Percentiles rank a stretch among this genome's conserved stretches.
Conservation (phyloP, 2,329 filamentous ascomycete genomes). For the Lasiodiplodia sp. region DNA sequence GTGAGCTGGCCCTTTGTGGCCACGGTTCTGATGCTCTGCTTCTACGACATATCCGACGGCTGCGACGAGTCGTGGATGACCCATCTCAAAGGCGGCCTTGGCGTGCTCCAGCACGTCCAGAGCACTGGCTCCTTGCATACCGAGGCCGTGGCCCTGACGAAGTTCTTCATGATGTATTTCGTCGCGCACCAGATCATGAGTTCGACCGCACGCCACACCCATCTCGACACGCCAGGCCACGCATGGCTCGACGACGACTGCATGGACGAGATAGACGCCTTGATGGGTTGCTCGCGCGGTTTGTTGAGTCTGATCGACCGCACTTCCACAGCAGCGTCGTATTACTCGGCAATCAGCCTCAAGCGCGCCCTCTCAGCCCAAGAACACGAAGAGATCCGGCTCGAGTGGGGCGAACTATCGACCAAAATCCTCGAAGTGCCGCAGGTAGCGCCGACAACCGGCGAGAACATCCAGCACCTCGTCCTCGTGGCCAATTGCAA, state of each 20-base stretch:
- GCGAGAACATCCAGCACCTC: conserved; percentile 34
- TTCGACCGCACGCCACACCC: conserved; percentile 33
- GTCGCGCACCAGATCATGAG: conserved; percentile 46
- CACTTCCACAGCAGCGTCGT: conserved; percentile 32
- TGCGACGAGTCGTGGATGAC: conserved; percentile 43
- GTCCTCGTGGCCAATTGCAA: conserved; percentile 41
- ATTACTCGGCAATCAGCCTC: conserved; percentile 6
- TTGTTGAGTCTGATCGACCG: conserved; percentile 40
- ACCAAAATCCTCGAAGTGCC: background rate
- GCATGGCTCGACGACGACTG: conserved; percentile 37
- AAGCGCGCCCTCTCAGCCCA: background rate
- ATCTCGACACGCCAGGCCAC: conserved; percentile 24
- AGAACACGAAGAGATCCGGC: background rate
- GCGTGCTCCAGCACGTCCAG: conserved; percentile 35
- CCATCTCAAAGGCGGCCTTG: conserved; percentile 41
- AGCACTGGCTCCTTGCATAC: conserved; percentile 16
- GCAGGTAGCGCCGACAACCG: conserved; percentile 28
- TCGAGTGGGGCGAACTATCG: background rate
- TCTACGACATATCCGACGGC: conserved; percentile 45
- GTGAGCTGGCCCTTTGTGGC: conserved; percentile 39
- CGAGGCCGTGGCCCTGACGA: conserved; percentile 35
- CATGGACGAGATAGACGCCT: conserved; percentile 41
- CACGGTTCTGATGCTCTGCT: conserved; percentile 45
- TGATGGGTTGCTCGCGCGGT: conserved; percentile 43
- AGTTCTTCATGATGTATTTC: conserved; percentile 42